Conservation (phyloP, 179 eudicot species). For the Silene vulgaris region DNA sequence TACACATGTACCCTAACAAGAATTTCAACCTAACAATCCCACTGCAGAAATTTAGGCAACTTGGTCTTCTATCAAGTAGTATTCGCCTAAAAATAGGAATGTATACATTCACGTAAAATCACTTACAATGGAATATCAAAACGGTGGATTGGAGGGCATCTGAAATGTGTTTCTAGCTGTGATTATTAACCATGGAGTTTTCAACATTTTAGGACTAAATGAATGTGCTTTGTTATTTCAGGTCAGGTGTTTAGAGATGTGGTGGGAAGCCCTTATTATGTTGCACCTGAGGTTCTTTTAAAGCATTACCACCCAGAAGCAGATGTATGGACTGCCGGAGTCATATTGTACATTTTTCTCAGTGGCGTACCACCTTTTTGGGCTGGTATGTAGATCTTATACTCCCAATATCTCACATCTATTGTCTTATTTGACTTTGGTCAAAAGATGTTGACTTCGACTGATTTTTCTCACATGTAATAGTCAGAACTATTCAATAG, state of each 20-base stretch:
- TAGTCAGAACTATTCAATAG: too few relatives aligned
- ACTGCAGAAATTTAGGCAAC: too few relatives aligned
- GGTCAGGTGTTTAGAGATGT: constrained; percentile 77
- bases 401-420: neutral
- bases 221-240: constrained; percentile 30
- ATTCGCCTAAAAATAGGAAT: too few relatives aligned
- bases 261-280: constrained; percentile 90
- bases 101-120: too few relatives aligned
- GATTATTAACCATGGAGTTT: neutral
- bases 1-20: too few relatives aligned
- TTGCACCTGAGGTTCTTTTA: constrained; percentile 83
- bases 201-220: constrained; percentile 3
- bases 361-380: constrained; percentile 92
- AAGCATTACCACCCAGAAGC: constrained; percentile 84
- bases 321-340: constrained; percentile 96
- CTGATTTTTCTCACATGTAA: too few relatives aligned
- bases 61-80: too few relatives aligned
- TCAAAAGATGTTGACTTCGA: too few relatives aligned
- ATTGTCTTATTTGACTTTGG: neutral
- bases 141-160: neutral
- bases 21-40: too few relatives aligned
- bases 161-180: constrained; percentile 6
- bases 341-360: constrained; percentile 70
- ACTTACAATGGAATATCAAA: too few relatives aligned
- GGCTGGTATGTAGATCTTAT: constrained; percentile 55